phyloP scores from a whole-genome alignment of 148 eudicot genomes.

The Mesembryanthemum crystallinum region DNA sequence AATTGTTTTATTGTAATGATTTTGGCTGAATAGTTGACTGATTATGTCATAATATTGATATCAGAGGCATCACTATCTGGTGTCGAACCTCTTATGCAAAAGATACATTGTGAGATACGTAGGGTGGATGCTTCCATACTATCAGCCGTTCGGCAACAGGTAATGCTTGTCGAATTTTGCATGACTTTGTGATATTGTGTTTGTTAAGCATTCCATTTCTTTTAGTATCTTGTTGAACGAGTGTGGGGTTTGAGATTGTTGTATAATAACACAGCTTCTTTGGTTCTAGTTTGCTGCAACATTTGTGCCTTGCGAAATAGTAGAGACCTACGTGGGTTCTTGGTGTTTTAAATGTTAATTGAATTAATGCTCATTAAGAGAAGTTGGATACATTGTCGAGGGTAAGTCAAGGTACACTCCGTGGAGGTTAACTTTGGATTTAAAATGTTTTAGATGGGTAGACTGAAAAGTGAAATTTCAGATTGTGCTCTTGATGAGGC shows the following conservation, averaged over 20 bases:
- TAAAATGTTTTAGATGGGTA: no score
- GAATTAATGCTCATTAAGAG: not conserved
- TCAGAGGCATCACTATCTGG: conserved; percentile 96
- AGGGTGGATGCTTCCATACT: conserved; percentile 91
- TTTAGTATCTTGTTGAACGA: not conserved
- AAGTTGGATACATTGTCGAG: not conserved
- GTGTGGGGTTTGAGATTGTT: not conserved
- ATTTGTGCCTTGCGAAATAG: not conserved
- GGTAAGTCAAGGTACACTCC: not conserved
- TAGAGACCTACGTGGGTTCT: not conserved
- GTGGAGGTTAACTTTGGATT: conserved; percentile 1
- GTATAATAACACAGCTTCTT: not conserved
- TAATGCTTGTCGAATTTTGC: conserved; percentile 29
- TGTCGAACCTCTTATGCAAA: conserved; percentile 97
- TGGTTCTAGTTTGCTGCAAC: not conserved
- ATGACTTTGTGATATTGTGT: conserved; percentile 3
- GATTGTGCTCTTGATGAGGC: not conserved
- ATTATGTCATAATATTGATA: conserved; percentile 15
- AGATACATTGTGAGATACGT: conserved; percentile 83
- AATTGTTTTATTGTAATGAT: not conserved
- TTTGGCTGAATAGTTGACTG: conserved; percentile 4
- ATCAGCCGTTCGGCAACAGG: conserved; percentile 97
- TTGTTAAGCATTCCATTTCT: not conserved
- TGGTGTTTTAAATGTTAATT: not conserved
- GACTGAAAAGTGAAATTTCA: not conserved